These are phyloP conservation scores for Yamadazyma spencermartinsiae DNA, from an alignment of 1,139 yeast species.

Conservation along the genomic window DNA sequence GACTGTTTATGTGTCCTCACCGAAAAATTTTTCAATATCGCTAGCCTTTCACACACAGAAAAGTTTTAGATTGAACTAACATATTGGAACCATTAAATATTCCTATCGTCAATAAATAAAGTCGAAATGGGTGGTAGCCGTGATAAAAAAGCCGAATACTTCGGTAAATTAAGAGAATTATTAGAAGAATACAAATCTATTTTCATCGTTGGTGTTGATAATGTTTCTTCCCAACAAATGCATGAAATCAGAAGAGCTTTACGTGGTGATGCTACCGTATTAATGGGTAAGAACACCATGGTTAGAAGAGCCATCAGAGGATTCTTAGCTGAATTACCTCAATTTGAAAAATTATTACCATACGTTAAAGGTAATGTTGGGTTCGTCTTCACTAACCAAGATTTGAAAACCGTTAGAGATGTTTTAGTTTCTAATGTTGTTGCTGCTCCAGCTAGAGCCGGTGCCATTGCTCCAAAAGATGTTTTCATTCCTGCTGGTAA, in stretches of 20 bases:
- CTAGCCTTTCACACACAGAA: constrained; percentile 4
- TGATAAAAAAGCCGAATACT: constrained; percentile 96
- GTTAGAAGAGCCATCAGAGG: constrained; percentile 99
- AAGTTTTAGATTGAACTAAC: constrained; percentile 11
- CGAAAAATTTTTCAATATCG: background rate
- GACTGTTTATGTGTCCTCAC: background rate
- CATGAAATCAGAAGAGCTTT: constrained; percentile 98
- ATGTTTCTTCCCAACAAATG: constrained; percentile 99
- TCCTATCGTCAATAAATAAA: constrained; percentile 76
- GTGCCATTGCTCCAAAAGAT: constrained; percentile 98
- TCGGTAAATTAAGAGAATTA: constrained; percentile 90
- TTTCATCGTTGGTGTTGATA: constrained; percentile 99
- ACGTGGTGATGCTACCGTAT: constrained; percentile 91
- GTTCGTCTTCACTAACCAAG: constrained; percentile 97
- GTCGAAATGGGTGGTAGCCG: constrained; percentile 99
- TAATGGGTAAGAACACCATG: constrained; percentile 99
- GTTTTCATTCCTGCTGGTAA: constrained; percentile 98
- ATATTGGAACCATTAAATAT: constrained; percentile 75
- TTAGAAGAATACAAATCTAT: constrained; percentile 96
- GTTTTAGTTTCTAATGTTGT: constrained; percentile 86
- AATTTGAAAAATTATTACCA: constrained; percentile 92
- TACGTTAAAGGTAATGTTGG: constrained; percentile 97
- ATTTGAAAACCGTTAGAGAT: constrained; percentile 91
- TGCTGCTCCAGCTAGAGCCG: constrained; percentile 99
- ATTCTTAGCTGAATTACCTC: constrained; percentile 91